Conservation (phyloP, 1,139 yeast genomes). For the Lodderomyces jiufengensis region DNA sequence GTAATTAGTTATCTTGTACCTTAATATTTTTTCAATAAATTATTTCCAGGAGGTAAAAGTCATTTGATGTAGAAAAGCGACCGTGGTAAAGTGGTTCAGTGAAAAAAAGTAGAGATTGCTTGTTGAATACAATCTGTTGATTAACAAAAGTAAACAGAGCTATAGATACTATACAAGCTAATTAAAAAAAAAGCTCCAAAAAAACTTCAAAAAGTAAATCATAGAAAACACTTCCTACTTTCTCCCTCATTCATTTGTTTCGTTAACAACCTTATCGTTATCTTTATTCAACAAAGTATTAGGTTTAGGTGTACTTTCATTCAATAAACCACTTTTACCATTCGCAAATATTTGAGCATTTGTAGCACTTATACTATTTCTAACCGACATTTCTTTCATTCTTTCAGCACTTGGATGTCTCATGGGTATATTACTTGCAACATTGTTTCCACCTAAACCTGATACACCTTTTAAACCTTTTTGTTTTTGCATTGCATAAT, state of each 20-base stretch:
- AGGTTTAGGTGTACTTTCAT: conserved; percentile 35
- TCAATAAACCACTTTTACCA: conserved; percentile 46
- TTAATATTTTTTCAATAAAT: too few relatives aligned
- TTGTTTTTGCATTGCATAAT: conserved; percentile 84
- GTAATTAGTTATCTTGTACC: too few relatives aligned
- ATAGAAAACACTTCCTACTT: too few relatives aligned
- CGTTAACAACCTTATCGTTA: not conserved
- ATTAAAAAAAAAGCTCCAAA: not conserved
- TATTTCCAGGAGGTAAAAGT: too few relatives aligned
- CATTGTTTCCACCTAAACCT: conserved; percentile 25
- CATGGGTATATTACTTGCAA: conserved; percentile 32
- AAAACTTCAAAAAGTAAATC: not conserved
- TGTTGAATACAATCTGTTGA: too few relatives aligned
- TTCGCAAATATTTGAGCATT: conserved; percentile 44
- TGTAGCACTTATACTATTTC: conserved; percentile 44
- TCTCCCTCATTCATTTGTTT: not conserved
- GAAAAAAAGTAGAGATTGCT: too few relatives aligned
- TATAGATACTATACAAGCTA: not conserved
- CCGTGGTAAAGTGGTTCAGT: too few relatives aligned
- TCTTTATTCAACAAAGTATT: not conserved
- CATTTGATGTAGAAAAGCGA: too few relatives aligned
- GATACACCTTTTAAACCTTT: conserved; percentile 28
- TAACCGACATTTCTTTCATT: conserved; percentile 45
- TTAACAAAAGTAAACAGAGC: too few relatives aligned
- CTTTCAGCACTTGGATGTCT: conserved; percentile 49